Evolutionary conservation across 345 rosid species (phyloP).

Genomic region (Eucalyptus polybractea): DNA sequence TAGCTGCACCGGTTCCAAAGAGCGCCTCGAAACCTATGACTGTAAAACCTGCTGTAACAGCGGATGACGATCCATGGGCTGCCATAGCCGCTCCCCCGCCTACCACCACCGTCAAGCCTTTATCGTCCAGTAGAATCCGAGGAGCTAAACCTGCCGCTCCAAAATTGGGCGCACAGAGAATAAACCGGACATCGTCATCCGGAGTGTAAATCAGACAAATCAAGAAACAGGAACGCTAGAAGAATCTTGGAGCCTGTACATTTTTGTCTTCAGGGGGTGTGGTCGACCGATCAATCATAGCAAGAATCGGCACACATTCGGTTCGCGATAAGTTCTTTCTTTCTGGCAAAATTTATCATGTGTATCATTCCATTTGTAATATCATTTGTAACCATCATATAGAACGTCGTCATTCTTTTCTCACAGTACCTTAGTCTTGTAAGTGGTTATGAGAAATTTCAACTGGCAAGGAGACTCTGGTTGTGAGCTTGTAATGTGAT

Average conservation of each 20-base stretch:
- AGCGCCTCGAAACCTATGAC: conserved; percentile 56
- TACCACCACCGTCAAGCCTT: conserved; percentile 63
- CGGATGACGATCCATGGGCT: conserved; percentile 84
- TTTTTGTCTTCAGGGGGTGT: conserved; percentile 2
- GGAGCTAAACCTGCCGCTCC: conserved; percentile 59
- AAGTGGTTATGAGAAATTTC: not conserved
- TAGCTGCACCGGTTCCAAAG: conserved; percentile 80
- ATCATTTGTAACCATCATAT: conserved; percentile 45
- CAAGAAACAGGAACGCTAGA: not conserved
- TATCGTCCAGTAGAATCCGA: conserved; percentile 63
- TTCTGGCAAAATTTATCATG: not conserved
- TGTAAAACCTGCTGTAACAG: conserved; percentile 28
- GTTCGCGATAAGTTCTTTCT: not conserved
- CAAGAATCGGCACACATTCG: not conserved
- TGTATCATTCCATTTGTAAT: conserved; percentile 32
- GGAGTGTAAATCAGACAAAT: conserved; percentile 26
- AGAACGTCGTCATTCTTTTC: conserved; percentile 8
- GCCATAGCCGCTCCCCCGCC: conserved; percentile 96
- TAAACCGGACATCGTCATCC: conserved; percentile 68
- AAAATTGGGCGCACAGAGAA: conserved; percentile 84
- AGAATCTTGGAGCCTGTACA: conserved; percentile 24
- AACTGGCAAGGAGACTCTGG: not conserved
- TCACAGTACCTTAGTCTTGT: not conserved
- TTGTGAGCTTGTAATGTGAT: not conserved
- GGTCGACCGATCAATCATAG: not conserved